Evolutionary conservation across 192 early-diverging fungal genomes (phyloP).

Genomic region (Glomus cerebriforme): DNA sequence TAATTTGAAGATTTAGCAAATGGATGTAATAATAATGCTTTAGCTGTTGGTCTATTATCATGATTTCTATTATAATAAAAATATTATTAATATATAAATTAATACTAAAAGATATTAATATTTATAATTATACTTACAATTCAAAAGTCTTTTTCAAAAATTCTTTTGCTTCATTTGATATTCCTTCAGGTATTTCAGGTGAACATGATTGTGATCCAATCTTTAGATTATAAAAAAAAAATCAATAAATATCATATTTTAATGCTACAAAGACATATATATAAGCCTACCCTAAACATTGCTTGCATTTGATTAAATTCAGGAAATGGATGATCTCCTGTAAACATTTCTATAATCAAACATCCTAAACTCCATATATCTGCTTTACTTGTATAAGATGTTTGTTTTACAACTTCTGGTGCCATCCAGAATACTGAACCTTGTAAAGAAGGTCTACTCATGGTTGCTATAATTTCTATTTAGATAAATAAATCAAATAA

Average conservation of each 20-base stretch:
- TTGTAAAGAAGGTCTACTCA: conserved; percentile 79
- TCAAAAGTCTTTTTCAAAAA: conserved; percentile 79
- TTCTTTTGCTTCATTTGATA: conserved; percentile 68
- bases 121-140: conserved; percentile 54
- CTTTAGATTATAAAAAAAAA: conserved; percentile 63
- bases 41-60: conserved; percentile 18
- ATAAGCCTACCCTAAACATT: conserved; percentile 65
- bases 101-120: too few relatives aligned
- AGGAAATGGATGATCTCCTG: conserved; percentile 89
- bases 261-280: too few relatives aligned
- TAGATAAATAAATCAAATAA: background rate
- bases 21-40: conserved; percentile 10
- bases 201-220: conserved; percentile 72
- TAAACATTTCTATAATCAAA: conserved; percentile 97
- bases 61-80: conserved; percentile 12
- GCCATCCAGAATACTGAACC: conserved; percentile 99
- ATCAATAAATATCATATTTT: conserved; percentile 31
- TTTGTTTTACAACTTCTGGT: conserved; percentile 94
- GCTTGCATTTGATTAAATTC: conserved; percentile 81
- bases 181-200: conserved; percentile 79
- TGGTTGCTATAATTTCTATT: conserved; percentile 28
- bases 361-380: conserved; percentile 96
- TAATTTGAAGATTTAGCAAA: conserved; percentile 22
- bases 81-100: background rate
- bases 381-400: conserved; percentile 88